Percentiles rank a stretch among this genome's conserved stretches.
These are phyloP conservation scores for Peronospora tabacina DNA, from an alignment of 352 stramenopile genomes.

Conservation along the genomic window DNA sequence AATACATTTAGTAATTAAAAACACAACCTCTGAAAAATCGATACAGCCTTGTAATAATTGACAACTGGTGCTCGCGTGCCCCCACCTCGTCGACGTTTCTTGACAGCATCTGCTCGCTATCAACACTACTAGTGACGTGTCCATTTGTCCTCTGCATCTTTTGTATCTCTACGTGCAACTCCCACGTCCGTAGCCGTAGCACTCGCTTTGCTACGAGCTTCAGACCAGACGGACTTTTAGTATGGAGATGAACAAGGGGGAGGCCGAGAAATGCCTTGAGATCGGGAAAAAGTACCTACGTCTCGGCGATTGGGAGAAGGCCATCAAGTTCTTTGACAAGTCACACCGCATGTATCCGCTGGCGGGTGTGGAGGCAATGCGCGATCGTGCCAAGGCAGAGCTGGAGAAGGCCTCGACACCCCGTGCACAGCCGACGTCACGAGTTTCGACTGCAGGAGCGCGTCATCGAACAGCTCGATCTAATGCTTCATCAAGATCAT, in stretches of 20 bases:
- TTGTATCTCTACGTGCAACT: constrained; percentile 7
- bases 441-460: constrained; percentile 14
- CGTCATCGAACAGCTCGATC: constrained; percentile 29
- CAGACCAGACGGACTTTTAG: background rate
- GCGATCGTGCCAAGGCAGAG: constrained; percentile 59
- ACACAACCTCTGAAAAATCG: constrained; percentile 5
- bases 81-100: constrained; percentile 3
- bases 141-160: constrained; percentile 9
- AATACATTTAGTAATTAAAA: background rate
- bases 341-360: constrained; percentile 85
- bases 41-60: constrained; percentile 9
- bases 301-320: constrained; percentile 78
- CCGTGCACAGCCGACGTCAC: constrained; percentile 25
- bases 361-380: constrained; percentile 75
- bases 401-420: constrained; percentile 36
- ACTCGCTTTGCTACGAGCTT: constrained; percentile 6
- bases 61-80: constrained; percentile 10
- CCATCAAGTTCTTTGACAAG: constrained; percentile 91
- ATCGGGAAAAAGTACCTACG: constrained; percentile 84
- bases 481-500: constrained; percentile 23
- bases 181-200: constrained; percentile 2
- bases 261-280: constrained; percentile 89
- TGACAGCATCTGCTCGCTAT: background rate
- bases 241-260: constrained; percentile 90
- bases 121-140: background rate